Base-by-base conservation (phyloP, 2,329 filamentous ascomycete genomes). In the Dothideomycetidae sp. region DNA sequence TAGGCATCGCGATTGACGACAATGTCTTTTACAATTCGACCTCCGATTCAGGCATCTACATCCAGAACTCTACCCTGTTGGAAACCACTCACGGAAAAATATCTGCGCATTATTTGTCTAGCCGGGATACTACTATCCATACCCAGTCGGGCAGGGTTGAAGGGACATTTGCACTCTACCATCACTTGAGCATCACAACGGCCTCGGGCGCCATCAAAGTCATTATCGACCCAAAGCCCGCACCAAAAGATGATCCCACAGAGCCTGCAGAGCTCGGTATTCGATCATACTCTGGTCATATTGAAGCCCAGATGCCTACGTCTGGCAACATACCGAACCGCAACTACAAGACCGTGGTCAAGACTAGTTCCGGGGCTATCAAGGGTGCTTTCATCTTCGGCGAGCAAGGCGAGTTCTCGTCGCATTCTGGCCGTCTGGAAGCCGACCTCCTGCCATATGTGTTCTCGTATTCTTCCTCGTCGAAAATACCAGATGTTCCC, bases 1-100 rank as follows among this genome's bases (percentile, higher is more conserved):
- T 38, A 10, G 16, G 28, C 9, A 38, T 38, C 11, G 36, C 15
- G 10, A 15, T 15, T 15, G 28, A 32, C 9, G 10, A 19, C 9
- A n/a, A 31, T n/a, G 10, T 38, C 10, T 38, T 38, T 13, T 29
- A 30, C 10, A 38, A 38, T 30, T 31, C 28, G 16, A 38, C 36
- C 15, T 26, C 21, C n/a, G 14, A 11, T 11, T 11, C 14, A 9
- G 36, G 29, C n/a, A 12, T 38, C 5, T 19, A 33, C 11, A 18
- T 38, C 17, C 15, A 17, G 16, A 38, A 38, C 11, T 13, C 28
- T 11, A 38, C 30, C 9, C 14, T 11, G 12, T 16, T 38, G 11
- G 21, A 15, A 12, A 33, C 30, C 13, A 16, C 9, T 15, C 5
- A 11, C 10, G 36, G 36, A 10, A 23, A 18, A 5, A 30, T 38